A percentile compares a stretch with the other conserved stretches of the same genome.
Conservation (phyloP, 2,329 filamentous ascomycete species). For the Pseudofabraea citricarpa region DNA sequence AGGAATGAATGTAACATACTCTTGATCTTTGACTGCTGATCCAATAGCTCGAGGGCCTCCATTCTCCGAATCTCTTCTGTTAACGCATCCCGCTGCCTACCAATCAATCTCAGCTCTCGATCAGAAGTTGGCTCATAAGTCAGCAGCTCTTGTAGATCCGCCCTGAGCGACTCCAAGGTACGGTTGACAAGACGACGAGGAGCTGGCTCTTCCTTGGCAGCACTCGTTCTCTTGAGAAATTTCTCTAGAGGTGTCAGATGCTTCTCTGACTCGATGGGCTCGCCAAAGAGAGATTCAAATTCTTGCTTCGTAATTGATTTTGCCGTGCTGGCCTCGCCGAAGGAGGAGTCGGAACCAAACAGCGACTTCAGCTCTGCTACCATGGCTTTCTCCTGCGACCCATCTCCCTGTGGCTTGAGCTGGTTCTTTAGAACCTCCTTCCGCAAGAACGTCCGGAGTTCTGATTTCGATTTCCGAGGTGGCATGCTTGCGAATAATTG, state of each 20-base stretch:
- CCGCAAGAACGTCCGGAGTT: background rate
- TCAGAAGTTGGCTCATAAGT: background rate
- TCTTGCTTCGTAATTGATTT: background rate
- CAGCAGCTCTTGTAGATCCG: slow-evolving; percentile 3
- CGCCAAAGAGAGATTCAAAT: slow-evolving; percentile 3
- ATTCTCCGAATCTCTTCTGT: slow-evolving; percentile 7
- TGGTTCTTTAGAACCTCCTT: slow-evolving; percentile 7
- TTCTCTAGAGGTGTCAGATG: background rate
- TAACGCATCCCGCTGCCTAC: slow-evolving; percentile 1
- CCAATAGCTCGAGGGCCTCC: slow-evolving; percentile 4
- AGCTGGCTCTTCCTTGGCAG: background rate
- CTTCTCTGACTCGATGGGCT: background rate
- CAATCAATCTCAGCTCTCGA: background rate
- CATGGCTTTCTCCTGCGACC: background rate
- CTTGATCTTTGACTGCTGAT: slow-evolving; percentile 1
- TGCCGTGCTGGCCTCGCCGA: background rate
- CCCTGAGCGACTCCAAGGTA: background rate
- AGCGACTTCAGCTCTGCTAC: background rate
- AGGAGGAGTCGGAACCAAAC: background rate
- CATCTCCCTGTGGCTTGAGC: background rate
- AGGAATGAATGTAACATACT: slow-evolving; percentile 4
- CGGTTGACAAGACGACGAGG: background rate
- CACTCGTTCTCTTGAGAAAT: slow-evolving; percentile 3
- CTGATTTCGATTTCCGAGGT: too few relatives aligned
- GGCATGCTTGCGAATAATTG: too few relatives aligned